Evolutionary conservation across 2,329 filamentous ascomycete genomes (phyloP).

Genomic region (Penicillium sp.): DNA sequence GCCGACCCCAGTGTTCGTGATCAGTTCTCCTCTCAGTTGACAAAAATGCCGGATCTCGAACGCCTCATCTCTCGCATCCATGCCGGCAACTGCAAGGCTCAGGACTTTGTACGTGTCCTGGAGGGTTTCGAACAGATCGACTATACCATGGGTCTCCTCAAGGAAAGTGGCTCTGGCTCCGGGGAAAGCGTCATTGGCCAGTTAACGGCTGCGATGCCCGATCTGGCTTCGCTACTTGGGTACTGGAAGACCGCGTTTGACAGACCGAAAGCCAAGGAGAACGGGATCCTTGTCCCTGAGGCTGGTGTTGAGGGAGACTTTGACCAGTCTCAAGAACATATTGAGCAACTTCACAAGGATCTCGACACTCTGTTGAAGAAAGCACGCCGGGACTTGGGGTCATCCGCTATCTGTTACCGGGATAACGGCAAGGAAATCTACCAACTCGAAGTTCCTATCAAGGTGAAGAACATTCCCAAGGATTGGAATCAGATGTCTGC

Average conservation of each 20-base stretch:
- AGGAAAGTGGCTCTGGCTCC: conserved; percentile 66
- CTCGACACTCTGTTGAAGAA: conserved; percentile 69
- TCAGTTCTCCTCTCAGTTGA: conserved; percentile 82
- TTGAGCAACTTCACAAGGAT: conserved; percentile 71
- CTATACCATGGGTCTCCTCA: conserved; percentile 81
- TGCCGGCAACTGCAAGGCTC: conserved; percentile 81
- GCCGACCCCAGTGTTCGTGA: conserved; percentile 77
- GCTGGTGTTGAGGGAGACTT: conserved; percentile 88
- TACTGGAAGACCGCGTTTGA: conserved; percentile 95
- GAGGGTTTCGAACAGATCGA: conserved; percentile 98
- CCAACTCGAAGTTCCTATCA: conserved; percentile 84
- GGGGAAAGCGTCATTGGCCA: conserved; percentile 70
- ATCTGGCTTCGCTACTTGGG: conserved; percentile 69
- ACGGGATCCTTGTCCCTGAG: conserved; percentile 80
- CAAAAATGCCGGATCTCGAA: conserved; percentile 91
- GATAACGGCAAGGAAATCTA: conserved; percentile 97
- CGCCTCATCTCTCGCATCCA: conserved; percentile 92
- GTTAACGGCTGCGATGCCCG: conserved; percentile 80
- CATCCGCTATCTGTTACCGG: conserved; percentile 68
- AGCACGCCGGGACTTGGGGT: conserved; percentile 71
- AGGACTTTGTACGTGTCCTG: conserved; percentile 89
- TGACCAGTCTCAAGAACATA: conserved; percentile 74
- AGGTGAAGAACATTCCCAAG: conserved; percentile 77
- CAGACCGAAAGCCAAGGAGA: conserved; percentile 71
- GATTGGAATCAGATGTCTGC: conserved; percentile 96